Conservation (phyloP, 352 stramenopile species). For the Phytophthora lateralis region DNA sequence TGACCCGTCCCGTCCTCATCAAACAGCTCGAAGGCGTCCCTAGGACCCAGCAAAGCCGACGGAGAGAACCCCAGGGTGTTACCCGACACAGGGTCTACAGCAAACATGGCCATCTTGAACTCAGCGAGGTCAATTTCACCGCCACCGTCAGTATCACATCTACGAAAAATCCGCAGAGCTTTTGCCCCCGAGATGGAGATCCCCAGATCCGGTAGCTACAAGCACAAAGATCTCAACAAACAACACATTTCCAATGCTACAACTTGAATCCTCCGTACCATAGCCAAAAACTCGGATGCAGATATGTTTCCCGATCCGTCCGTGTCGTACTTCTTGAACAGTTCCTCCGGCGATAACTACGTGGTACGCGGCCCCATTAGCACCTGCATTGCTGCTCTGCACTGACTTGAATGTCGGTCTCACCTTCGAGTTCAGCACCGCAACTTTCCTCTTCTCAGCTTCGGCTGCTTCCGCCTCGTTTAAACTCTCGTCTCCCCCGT, state of each 20-base stretch:
- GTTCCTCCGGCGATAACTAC: slow-evolving; percentile 76
- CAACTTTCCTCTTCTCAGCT: slow-evolving; percentile 71
- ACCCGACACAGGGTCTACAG: slow-evolving; percentile 85
- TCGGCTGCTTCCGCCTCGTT: slow-evolving; percentile 34
- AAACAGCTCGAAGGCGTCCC: slow-evolving; percentile 93
- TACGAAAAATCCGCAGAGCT: slow-evolving; percentile 89
- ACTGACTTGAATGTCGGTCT: not conserved
- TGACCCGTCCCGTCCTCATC: slow-evolving; percentile 88
- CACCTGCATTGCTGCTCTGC: not conserved
- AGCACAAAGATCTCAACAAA: slow-evolving; percentile 46
- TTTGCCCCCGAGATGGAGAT: slow-evolving; percentile 91
- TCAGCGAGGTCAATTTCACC: slow-evolving; percentile 93
- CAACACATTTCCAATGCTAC: not conserved
- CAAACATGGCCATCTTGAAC: slow-evolving; percentile 94
- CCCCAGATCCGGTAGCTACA: slow-evolving; percentile 84
- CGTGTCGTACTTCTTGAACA: slow-evolving; percentile 93
- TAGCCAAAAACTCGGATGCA: slow-evolving; percentile 88
- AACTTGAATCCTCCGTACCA: slow-evolving; percentile 48
- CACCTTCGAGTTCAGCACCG: slow-evolving; percentile 68
- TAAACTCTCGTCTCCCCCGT: slow-evolving; percentile 24
- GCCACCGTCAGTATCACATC: slow-evolving; percentile 89
- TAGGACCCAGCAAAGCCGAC: slow-evolving; percentile 78
- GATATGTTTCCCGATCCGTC: slow-evolving; percentile 91
- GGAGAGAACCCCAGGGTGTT: slow-evolving; percentile 85
- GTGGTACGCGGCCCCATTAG: slow-evolving; percentile 21